A percentile compares a stretch with the other conserved stretches of the same genome.
phyloP scores from a whole-genome alignment of 371 early-diverging fungal species.

The Batkoa obscura region DNA sequence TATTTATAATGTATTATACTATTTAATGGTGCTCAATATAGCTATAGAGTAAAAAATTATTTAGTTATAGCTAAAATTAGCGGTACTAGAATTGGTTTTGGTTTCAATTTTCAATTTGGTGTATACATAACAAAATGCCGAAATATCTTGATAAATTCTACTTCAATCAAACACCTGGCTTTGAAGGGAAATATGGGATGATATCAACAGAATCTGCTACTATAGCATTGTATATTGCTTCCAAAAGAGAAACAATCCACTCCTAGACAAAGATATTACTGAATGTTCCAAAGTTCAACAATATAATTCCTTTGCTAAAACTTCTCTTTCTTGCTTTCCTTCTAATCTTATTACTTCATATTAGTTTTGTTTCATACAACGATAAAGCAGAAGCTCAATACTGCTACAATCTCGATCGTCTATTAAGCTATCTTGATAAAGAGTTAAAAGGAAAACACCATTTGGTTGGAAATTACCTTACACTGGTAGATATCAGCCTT shows the following conservation, averaged over 20 bases:
- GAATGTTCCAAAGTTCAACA: constrained; percentile 64
- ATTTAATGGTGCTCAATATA: no score
- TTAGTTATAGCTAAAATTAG: constrained; percentile 58
- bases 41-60: constrained; percentile 33
- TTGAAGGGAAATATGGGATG: constrained; percentile 45
- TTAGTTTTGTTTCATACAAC: no score
- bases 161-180: constrained; percentile 34
- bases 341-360: no score
- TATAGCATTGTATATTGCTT: constrained; percentile 67
- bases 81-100: constrained; percentile 39
- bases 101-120: constrained; percentile 26
- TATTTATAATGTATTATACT: no score
- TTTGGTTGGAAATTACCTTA: constrained; percentile 78
- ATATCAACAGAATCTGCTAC: constrained; percentile 56
- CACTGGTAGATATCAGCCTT: constrained; percentile 70
- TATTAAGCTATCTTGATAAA: constrained; percentile 47
- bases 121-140: not conserved
- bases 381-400: no score
- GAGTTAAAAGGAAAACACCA: constrained; percentile 61
- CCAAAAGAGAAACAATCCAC: constrained; percentile 28
- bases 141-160: constrained; percentile 33
- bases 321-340: constrained; percentile 14
- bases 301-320: constrained; percentile 56
- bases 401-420: no score
- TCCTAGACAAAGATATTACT: constrained; percentile 38